Conservation (phyloP, 1,139 yeast genomes). For the Meyerozyma elateridarum region DNA sequence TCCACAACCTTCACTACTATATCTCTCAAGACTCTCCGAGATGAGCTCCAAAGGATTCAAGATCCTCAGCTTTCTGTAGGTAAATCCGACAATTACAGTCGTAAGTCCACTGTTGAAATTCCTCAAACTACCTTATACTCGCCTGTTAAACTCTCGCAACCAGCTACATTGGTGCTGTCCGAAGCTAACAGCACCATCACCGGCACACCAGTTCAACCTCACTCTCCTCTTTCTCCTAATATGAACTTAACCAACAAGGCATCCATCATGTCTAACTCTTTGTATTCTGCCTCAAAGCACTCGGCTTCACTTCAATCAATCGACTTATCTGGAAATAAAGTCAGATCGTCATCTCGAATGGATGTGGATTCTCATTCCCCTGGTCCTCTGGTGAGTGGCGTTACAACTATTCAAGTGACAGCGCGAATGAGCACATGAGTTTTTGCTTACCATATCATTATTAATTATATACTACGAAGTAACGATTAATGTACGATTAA, state of each 20-base stretch:
- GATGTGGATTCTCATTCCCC: conserved; percentile 1
- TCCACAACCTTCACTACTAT: conserved; percentile 1
- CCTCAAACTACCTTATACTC: no score
- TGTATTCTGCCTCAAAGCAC: no score
- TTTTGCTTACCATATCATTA: neutral
- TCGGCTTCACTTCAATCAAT: no score
- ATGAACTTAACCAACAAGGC: conserved; percentile 26
- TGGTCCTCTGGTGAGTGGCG: conserved; percentile 18
- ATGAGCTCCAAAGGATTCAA: conserved; percentile 14
- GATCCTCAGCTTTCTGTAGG: conserved; percentile 6
- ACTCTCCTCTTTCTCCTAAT: conserved; percentile 27
- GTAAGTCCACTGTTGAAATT: no score
- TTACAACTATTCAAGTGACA: conserved; percentile 46
- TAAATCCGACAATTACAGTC: conserved; percentile 9
- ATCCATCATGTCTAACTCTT: no score
- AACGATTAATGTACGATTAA: conserved; percentile 1
- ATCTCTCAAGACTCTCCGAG: conserved; percentile 10
- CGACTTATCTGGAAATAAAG: no score
- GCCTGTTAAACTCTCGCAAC: no score
- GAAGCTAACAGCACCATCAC: conserved; percentile 13
- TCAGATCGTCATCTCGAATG: conserved; percentile 1
- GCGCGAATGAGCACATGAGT: conserved; percentile 36
- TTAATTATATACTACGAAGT: conserved; percentile 2
- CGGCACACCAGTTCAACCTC: conserved; percentile 12
- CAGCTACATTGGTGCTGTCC: conserved; percentile 15